Base-by-base conservation (phyloP, 2,329 filamentous ascomycete species). In the Furcasterigmium furcatum region DNA sequence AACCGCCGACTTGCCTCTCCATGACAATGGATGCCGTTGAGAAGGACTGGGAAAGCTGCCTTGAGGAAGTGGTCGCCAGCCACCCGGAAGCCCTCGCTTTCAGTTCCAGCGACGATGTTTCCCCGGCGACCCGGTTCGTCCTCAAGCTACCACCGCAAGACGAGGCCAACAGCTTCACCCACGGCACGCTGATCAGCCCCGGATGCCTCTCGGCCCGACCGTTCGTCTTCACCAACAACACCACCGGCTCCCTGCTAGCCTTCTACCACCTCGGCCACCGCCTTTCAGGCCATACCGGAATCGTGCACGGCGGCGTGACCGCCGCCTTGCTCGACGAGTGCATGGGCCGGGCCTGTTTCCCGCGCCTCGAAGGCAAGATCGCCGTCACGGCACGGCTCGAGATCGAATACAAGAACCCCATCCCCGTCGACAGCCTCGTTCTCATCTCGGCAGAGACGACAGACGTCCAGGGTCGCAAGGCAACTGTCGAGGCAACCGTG, bases 271-370 rank as follows among this genome's bases (percentile, higher is more conserved):
- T 55, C 12, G 53, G 53, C 24, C 36, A 27, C 39, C 41, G 46
- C 5, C 47, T 57, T 13, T 45, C 53, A 2, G 54, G 54, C 14
- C 55, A 57, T 25, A 14, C 27, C 5, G 51, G 51, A 2, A 46
- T 55, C 10, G 46, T 55, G 4, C 54, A 57, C 27, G 55, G 55
- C 9, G 55, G 55, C 9, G 38, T 57, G 27, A 30, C 49, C 13
- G 49, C 54, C 2, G 40, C 47, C 16, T 35, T 57, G n/a, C 44
- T 56, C 8, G 55, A 57, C 38, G 54, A 54, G 16, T 48, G 48
- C 20, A 50, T 52, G 44, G 55, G 52, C 6, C 24, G 47, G 16
- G 51, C 47, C 24, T 40, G 40, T 18, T 47, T 55, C 14, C 41
- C 47, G 13, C 36, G 42, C 9, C 43, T 52, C 1, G 25, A 42